These are phyloP conservation scores for Colletotrichum truncatum DNA, from an alignment of 2,329 filamentous ascomycete genomes.

Conservation along the genomic window DNA sequence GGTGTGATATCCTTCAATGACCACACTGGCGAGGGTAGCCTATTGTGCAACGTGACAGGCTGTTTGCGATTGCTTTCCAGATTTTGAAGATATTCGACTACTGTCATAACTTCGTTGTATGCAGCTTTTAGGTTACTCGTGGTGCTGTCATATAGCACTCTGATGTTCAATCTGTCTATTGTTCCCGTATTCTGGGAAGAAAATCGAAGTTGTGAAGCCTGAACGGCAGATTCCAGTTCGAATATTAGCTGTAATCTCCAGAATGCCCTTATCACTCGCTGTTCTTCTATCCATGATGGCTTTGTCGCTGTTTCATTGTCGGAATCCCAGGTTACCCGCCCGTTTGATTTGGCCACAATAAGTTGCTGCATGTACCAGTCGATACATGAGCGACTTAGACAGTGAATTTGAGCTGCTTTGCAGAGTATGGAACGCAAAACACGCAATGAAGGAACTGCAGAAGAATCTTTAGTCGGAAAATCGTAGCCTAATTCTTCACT, in stretches of 20 bases:
- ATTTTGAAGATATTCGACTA: not conserved
- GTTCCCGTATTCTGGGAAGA: too few relatives aligned
- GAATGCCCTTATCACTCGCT: conserved; percentile 10
- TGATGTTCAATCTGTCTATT: not conserved
- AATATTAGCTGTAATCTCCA: conserved; percentile 19
- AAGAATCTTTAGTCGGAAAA: not conserved
- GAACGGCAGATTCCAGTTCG: conserved; percentile 3
- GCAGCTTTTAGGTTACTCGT: conserved; percentile 19
- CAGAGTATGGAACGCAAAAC: not conserved
- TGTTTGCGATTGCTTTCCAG: fast-evolving
- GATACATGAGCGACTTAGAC: conserved; percentile 9
- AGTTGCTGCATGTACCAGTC: not conserved
- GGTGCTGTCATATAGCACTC: conserved; percentile 14
- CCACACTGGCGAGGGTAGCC: not conserved
- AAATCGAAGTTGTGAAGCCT: not conserved
- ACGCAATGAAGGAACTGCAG: not conserved
- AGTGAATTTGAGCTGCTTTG: not conserved
- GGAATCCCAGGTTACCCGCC: not conserved
- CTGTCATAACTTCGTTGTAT: conserved; percentile 22
- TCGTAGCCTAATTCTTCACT: conserved; percentile 9
- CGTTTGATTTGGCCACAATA: not conserved
- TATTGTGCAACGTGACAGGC: not conserved
- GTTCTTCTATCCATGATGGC: conserved; percentile 19
- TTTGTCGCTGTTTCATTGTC: too few relatives aligned
- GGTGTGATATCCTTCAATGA: not conserved